These are phyloP conservation scores for Sugiyamaella japonica DNA, from an alignment of 1,139 yeast genomes.

Conservation along the genomic window DNA sequence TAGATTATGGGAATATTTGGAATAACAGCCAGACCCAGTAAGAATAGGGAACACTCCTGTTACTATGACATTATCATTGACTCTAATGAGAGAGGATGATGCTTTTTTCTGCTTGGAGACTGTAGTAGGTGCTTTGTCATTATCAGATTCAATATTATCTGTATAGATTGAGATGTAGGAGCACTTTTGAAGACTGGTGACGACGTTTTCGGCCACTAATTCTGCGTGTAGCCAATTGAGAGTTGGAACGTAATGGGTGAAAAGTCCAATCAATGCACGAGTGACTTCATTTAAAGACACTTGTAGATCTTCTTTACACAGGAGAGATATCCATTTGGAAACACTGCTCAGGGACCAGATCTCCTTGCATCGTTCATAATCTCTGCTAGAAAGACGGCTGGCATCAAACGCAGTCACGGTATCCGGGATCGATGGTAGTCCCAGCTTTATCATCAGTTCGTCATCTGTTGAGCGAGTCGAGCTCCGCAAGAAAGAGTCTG, in stretches of 20 bases:
- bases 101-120: conserved; percentile 5
- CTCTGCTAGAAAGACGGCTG: conserved; percentile 45
- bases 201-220: conserved; percentile 53
- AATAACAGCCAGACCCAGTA: conserved; percentile 42
- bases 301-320: conserved; percentile 25
- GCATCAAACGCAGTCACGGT: conserved; percentile 37
- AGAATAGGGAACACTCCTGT: conserved; percentile 50
- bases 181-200: conserved; percentile 48
- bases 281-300: conserved; percentile 4
- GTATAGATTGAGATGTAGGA: conserved; percentile 48
- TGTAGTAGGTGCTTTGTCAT: conserved; percentile 25
- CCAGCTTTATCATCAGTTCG: conserved; percentile 33
- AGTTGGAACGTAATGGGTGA: conserved; percentile 53
- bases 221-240: conserved; percentile 59
- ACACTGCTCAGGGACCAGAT: conserved; percentile 53
- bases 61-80: background rate
- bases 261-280: conserved; percentile 46
- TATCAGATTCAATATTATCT: conserved; percentile 33
- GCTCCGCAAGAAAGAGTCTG: conserved; percentile 26
- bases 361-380: conserved; percentile 47
- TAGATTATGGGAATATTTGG: conserved; percentile 38
- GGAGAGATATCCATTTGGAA: conserved; percentile 35
- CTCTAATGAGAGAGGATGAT: background rate
- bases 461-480: conserved; percentile 33
- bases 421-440: conserved; percentile 39